Evolutionary conservation across 2,329 filamentous ascomycete species (phyloP).

Genomic region (Penicillium sp.): DNA sequence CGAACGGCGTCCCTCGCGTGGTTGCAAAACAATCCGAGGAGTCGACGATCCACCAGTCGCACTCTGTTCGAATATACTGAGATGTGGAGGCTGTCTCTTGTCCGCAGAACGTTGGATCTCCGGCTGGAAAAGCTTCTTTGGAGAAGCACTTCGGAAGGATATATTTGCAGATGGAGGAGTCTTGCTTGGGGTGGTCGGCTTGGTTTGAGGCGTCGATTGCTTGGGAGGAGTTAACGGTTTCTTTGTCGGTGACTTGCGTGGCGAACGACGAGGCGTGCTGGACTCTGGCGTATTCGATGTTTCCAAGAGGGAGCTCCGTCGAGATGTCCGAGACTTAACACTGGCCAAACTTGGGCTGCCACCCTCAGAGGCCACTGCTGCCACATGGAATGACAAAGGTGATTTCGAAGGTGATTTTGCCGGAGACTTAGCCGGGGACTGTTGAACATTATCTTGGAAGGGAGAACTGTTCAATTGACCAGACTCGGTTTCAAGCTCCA

Average conservation of each 20-base stretch:
- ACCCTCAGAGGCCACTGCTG: slow-evolving; percentile 51
- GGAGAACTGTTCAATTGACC: slow-evolving; percentile 52
- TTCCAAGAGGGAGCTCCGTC: slow-evolving; percentile 51
- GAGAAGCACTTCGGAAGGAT: slow-evolving; percentile 52
- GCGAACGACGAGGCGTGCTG: slow-evolving; percentile 42
- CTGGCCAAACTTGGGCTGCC: slow-evolving; percentile 61
- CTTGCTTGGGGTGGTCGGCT: slow-evolving; percentile 55
- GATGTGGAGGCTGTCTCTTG: slow-evolving; percentile 41
- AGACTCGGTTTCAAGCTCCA: slow-evolving; percentile 63
- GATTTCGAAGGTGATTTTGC: slow-evolving; percentile 27
- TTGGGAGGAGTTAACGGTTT: slow-evolving; percentile 44
- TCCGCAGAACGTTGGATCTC: slow-evolving; percentile 45
- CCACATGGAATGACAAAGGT: slow-evolving; percentile 36
- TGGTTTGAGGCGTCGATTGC: slow-evolving; percentile 50
- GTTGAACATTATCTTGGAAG: slow-evolving; percentile 43
- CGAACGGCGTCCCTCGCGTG: slow-evolving; percentile 59
- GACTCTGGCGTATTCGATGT: slow-evolving; percentile 51
- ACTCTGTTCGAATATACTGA: slow-evolving; percentile 60
- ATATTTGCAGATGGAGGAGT: slow-evolving; percentile 55
- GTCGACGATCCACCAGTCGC: slow-evolving; percentile 60
- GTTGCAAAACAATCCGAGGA: slow-evolving; percentile 67
- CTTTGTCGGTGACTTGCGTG: slow-evolving; percentile 33
- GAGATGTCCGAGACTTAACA: slow-evolving; percentile 53
- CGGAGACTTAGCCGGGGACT: slow-evolving; percentile 32
- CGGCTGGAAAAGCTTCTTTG: slow-evolving; percentile 52